Conservation (phyloP, 2,329 filamentous ascomycete genomes). For the Apiospora phragmitis region DNA sequence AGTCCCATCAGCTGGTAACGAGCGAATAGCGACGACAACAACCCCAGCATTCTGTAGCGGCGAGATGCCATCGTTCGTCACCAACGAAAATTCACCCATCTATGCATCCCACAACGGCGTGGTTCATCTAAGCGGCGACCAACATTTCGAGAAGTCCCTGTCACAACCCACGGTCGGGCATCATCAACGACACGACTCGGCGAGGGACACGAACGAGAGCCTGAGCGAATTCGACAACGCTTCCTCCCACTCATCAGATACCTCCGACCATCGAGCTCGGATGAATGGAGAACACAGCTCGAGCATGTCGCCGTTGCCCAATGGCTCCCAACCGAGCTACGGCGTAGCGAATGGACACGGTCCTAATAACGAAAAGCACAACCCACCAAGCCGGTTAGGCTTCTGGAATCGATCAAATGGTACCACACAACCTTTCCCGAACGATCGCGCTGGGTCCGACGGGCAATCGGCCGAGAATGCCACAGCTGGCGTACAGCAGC, state of each 20-base stretch:
- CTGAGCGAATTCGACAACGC: constrained; percentile 56
- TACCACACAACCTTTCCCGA: background rate
- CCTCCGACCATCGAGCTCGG: constrained; percentile 46
- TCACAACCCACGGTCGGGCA: background rate
- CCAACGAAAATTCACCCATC: constrained; percentile 39
- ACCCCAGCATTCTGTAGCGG: background rate
- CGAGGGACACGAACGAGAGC: constrained; percentile 50
- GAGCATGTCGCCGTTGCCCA: constrained; percentile 61
- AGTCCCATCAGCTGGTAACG: background rate
- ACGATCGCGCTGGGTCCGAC: background rate
- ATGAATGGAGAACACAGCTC: constrained; percentile 42
- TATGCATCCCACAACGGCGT: constrained; percentile 30
- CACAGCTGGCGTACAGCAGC: background rate
- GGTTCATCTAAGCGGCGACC: constrained; percentile 27
- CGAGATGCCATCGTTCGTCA: constrained; percentile 55
- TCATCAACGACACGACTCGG: constrained; percentile 32
- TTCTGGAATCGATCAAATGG: constrained; percentile 1
- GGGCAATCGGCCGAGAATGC: background rate
- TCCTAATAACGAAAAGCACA: background rate
- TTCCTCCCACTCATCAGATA: constrained; percentile 53
- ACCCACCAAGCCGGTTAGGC: background rate
- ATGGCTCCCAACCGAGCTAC: constrained; percentile 46
- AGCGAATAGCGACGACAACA: background rate
- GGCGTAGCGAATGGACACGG: constrained; percentile 12
- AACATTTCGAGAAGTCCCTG: constrained; percentile 5